phyloP scores from a whole-genome alignment of 2,329 filamentous ascomycete species.

The Penicillium vulpinum region DNA sequence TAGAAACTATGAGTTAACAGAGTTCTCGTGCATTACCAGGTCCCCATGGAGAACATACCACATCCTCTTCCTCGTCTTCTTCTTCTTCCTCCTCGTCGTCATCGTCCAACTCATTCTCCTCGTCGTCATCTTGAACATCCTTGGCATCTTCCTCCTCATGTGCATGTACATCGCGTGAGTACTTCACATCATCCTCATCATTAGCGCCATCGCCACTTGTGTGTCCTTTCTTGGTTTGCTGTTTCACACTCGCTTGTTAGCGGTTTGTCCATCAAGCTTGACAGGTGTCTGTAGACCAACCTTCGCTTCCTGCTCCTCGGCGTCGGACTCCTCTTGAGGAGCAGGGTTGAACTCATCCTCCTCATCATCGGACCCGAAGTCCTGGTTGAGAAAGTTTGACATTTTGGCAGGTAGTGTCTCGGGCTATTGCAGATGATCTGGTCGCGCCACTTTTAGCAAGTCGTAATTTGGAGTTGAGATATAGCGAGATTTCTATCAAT shows the following conservation, averaged over 20 bases:
- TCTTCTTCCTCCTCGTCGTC: slow-evolving; percentile 46
- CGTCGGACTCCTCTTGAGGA: slow-evolving; percentile 71
- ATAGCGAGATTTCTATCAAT: neutral
- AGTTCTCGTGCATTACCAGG: neutral
- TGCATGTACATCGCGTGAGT: slow-evolving; percentile 37
- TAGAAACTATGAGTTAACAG: slow-evolving; percentile 16
- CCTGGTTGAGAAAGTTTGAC: slow-evolving; percentile 51
- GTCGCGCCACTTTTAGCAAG: neutral
- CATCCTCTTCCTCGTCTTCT: slow-evolving; percentile 57
- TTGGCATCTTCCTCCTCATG: slow-evolving; percentile 44
- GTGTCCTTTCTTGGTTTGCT: slow-evolving; percentile 25
- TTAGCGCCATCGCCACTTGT: slow-evolving; percentile 48
- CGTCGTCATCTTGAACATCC: slow-evolving; percentile 53
- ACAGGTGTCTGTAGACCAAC: slow-evolving; percentile 21
- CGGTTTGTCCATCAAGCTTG: slow-evolving; percentile 16
- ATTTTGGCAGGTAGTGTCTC: slow-evolving; percentile 29
- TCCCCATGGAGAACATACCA: slow-evolving; percentile 36
- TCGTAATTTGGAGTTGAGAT: neutral
- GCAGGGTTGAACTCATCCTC: slow-evolving; percentile 89
- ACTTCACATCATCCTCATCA: slow-evolving; percentile 42
- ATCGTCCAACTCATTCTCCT: slow-evolving; percentile 62
- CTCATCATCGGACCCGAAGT: slow-evolving; percentile 64
- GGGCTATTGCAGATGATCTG: neutral
- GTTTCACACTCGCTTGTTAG: slow-evolving; percentile 24
- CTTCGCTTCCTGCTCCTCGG: slow-evolving; percentile 51